These are phyloP conservation scores for Evansstolkia leycettana DNA, from an alignment of 495 filamentous ascomycete species.

Conservation along the genomic window DNA sequence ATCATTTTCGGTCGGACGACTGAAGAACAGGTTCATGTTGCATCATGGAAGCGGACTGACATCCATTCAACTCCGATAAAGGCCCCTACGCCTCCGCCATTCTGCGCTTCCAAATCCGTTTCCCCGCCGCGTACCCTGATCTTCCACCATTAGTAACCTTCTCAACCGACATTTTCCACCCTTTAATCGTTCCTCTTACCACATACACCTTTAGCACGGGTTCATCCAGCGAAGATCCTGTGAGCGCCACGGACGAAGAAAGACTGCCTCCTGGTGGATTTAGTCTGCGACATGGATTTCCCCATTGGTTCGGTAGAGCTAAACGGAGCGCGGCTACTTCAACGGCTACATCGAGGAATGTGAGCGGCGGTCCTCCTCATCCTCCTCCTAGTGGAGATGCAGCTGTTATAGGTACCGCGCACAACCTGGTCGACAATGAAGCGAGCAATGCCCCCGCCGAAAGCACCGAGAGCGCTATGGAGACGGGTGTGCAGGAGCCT, in stretches of 20 bases:
- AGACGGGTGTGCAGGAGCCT: not conserved
- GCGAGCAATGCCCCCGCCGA: too few relatives aligned
- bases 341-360: slow-evolving; percentile 20
- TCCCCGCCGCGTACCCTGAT: slow-evolving; percentile 68
- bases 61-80: slow-evolving; percentile 12
- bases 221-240: slow-evolving; percentile 52
- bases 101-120: slow-evolving; percentile 80
- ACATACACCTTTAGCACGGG: slow-evolving; percentile 82
- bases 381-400: slow-evolving; percentile 1
- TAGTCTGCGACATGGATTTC: slow-evolving; percentile 79
- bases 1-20: too few relatives aligned
- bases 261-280: slow-evolving; percentile 77
- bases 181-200: slow-evolving; percentile 77
- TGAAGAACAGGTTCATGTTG: not conserved
- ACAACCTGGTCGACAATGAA: not conserved
- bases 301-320: slow-evolving; percentile 63
- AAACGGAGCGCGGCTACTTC: slow-evolving; percentile 21
- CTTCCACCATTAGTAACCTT: slow-evolving; percentile 78
- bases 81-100: slow-evolving; percentile 82
- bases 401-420: slow-evolving; percentile 12
- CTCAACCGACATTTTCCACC: slow-evolving; percentile 85
- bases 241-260: slow-evolving; percentile 70
- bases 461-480: not conserved
- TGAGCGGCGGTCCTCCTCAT: slow-evolving; percentile 26
- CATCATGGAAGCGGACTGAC: not conserved